Conservation (phyloP, 768 basidiomycete species). For the Leucocoprinus leucothites region DNA sequence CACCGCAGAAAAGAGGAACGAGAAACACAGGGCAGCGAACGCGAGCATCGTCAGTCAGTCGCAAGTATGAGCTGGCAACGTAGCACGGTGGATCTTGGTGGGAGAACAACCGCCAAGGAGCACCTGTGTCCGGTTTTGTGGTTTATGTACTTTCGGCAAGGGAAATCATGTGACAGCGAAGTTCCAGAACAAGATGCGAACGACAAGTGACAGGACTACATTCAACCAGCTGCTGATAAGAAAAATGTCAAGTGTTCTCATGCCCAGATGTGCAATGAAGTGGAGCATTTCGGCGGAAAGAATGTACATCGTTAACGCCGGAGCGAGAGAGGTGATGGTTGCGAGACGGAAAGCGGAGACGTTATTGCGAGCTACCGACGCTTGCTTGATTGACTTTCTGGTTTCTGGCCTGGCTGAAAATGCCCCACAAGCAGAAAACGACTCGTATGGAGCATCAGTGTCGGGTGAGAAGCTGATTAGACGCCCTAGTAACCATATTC, state of each 20-base stretch:
- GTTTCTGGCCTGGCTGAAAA: too few relatives aligned
- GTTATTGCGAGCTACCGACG: background rate
- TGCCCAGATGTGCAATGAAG: background rate
- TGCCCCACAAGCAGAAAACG: too few relatives aligned
- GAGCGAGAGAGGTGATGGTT: background rate
- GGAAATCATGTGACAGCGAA: slow-evolving; percentile 12
- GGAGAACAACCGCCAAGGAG: slow-evolving; percentile 14
- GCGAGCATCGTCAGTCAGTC: slow-evolving; percentile 22
- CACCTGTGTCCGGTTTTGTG: slow-evolving; percentile 19
- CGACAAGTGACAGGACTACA: slow-evolving; percentile 9
- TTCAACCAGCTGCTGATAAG: background rate
- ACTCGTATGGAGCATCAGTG: too few relatives aligned
- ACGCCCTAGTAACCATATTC: slow-evolving; percentile 3
- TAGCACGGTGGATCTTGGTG: slow-evolving; percentile 17
- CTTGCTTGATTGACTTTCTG: background rate
- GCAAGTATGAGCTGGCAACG: background rate
- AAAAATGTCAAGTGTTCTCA: slow-evolving; percentile 1
- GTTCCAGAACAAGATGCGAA: slow-evolving; percentile 3
- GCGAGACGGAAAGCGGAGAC: background rate
- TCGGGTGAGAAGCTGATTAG: too few relatives aligned
- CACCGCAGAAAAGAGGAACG: slow-evolving; percentile 26
- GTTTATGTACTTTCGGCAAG: slow-evolving; percentile 21
- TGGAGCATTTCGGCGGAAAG: background rate
- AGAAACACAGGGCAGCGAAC: slow-evolving; percentile 25
- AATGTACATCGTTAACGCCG: background rate